Base-by-base conservation (phyloP, 768 basidiomycete species). In the Exsudoporus frostii region DNA sequence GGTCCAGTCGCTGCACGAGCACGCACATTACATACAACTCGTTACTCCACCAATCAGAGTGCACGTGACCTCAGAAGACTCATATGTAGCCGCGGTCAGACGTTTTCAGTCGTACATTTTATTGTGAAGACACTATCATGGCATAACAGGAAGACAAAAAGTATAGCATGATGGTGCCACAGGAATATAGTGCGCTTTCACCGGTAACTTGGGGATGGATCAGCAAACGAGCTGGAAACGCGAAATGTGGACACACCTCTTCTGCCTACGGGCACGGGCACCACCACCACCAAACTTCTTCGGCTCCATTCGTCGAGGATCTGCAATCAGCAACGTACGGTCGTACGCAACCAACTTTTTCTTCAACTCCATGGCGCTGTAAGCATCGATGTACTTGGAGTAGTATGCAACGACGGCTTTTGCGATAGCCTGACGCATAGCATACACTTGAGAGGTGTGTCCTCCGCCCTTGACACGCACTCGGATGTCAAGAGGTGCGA, bases 261-360 rank as follows among this genome's bases (percentile, higher is more conserved):
- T 97, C 81, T 97, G 95, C 76, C 94, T 88, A 79, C 94, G 90
- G 54, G 94, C 93, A 83, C 95, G 92, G 61, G 95, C 95, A 86
- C 95, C 95, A 73, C 80, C 82, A 80, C 95, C 95, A 83, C 95
- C 96, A 73, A 98, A 98, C 78, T 96, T 97, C 86, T 98, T 98
- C 65, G 96, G 96, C 74, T 98, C 96, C 88, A 90, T 91, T 79
- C 96, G 88, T 77, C 97, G 86, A 61, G 92, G 93, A 72, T 96
- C 93, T 51, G 93, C 90, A 61, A 95, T 94, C 66, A 95, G 74
- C 56, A 96, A 76, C 45, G 90, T 85, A 61, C 90, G 81, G 79
- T 99, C 97, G 73, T 98, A 98, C 15, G 92, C 86, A 57, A 97
- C 90, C 62, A 98, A 77, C 73, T 90, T 92, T 83, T 98, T 98